Conservation (phyloP, 2,329 filamentous ascomycete genomes). For the Nothopassalora personata region DNA sequence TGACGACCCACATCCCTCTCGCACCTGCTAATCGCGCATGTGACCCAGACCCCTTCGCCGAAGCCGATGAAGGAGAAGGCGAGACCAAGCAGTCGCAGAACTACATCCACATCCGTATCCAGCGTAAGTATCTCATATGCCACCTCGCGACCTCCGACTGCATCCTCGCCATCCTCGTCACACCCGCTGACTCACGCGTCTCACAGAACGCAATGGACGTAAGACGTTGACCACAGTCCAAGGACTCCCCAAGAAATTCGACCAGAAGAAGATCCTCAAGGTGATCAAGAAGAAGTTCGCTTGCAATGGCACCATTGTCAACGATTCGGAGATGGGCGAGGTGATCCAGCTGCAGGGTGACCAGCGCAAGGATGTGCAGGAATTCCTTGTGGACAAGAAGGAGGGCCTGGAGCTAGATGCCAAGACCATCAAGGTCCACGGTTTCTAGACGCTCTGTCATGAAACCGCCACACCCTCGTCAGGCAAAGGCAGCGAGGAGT, state of each 20-base stretch:
- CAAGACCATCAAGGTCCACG: slow-evolving; percentile 87
- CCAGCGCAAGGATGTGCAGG: slow-evolving; percentile 97
- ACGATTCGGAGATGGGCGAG: slow-evolving; percentile 94
- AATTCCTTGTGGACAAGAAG: slow-evolving; percentile 95
- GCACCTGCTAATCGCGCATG: slow-evolving; percentile 17
- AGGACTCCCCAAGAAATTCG: slow-evolving; percentile 97
- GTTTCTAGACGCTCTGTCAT: slow-evolving; percentile 26
- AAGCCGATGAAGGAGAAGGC: slow-evolving; percentile 99
- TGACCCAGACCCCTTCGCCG: slow-evolving; percentile 93
- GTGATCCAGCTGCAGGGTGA: slow-evolving; percentile 99
- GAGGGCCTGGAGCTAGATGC: slow-evolving; percentile 87
- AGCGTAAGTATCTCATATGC: slow-evolving; percentile 63
- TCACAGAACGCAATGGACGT: slow-evolving; percentile 96
- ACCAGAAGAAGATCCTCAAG: slow-evolving; percentile 99
- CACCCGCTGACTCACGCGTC: slow-evolving; percentile 30
- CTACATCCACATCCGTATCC: slow-evolving; percentile 99
- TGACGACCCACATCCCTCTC: not conserved
- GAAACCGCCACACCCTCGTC: not conserved
- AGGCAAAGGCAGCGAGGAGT: not conserved
- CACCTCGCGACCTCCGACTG: not conserved
- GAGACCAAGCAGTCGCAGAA: slow-evolving; percentile 93
- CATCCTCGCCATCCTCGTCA: not conserved
- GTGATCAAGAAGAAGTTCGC: slow-evolving; percentile 99
- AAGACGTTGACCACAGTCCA: slow-evolving; percentile 99
- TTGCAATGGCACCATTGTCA: slow-evolving; percentile 99